Base-by-base conservation (phyloP, 2,329 filamentous ascomycete genomes). In the Fusarium oxysporum region DNA sequence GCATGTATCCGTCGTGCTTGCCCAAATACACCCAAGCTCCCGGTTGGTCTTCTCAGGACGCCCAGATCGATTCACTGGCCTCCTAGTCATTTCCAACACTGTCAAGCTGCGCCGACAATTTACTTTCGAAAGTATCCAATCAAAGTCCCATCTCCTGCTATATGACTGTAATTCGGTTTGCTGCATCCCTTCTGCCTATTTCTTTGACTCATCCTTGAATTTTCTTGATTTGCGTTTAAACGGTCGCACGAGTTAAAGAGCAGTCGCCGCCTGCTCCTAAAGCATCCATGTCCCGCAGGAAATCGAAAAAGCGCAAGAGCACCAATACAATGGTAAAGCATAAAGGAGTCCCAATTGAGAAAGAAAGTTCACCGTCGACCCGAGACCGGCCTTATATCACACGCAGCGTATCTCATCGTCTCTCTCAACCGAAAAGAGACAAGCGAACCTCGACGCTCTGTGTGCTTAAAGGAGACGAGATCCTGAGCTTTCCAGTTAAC, bases 401-500 rank as follows among this genome's bases (percentile, higher is more conserved):
- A 25, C n/a, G 17, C n/a, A 28, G 9, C 16, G 17, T 17, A 12
- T 3, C 59, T 35, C 25, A n/a, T n/a, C 6, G 8, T 13, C 8
- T 30, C 30, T 38, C 28, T 25, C 12, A 16, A 23, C 21, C 16
- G 14, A 38, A 54, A 25, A 28, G 33, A 28, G 33, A n/a, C 33
- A 54, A 30, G 30, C 44, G 63, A 66, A 33, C 8, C 9, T 33
- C 44, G 9, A 44, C 25, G 21, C 44, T 67, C 21, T 47, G 25
- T 21, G 58, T 60, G 14, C 21, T 16, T 8, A 37, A 32, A 40
- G 30, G 40, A 38, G 25, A 35, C 28, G 16, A 14, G 7, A 19
- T 51, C 21, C 19, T 60, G 30, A 33, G 50, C 21, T 12, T 66
- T 17, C 25, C 33, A n/a, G 65, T 68, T 21, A n/a, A 62, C 23